Conservation (phyloP, 495 filamentous ascomycete genomes). For the Penicillium malachiteum region DNA sequence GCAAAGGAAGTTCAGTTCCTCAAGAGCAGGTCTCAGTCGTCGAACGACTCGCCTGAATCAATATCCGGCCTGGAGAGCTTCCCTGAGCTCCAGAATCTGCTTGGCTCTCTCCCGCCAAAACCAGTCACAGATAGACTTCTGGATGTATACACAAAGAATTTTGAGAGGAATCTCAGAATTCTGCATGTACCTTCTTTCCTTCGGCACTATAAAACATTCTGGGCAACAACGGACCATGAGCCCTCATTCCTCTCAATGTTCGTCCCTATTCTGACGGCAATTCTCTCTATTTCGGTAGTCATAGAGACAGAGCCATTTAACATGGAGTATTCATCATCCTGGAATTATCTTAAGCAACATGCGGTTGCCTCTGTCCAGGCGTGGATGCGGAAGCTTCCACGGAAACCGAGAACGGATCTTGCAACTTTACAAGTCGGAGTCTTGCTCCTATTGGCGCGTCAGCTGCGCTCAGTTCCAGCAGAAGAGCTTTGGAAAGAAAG, state of each 20-base stretch:
- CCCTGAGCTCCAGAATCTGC: conserved; percentile 17
- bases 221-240: conserved; percentile 12
- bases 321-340: conserved; percentile 36
- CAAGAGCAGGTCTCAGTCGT: conserved; percentile 17
- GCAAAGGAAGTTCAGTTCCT: conserved; percentile 32
- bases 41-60: conserved; percentile 17
- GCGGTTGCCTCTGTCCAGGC: conserved; percentile 22
- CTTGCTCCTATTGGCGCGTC: conserved; percentile 44
- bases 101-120: conserved; percentile 18
- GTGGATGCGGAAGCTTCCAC: conserved; percentile 34
- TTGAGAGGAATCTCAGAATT: conserved; percentile 26
- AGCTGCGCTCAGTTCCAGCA: conserved; percentile 38
- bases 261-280: conserved; percentile 21
- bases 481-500: conserved; percentile 55
- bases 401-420: conserved; percentile 42
- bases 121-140: conserved; percentile 23
- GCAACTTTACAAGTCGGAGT: conserved; percentile 22
- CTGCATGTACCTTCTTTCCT: conserved; percentile 27
- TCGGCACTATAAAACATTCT: conserved; percentile 22
- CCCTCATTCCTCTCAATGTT: conserved; percentile 7
- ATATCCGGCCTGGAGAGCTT: conserved; percentile 13
- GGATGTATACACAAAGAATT: conserved; percentile 20
- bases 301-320: conserved; percentile 21
- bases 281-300: conserved; percentile 20
- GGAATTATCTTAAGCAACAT: conserved; percentile 30